Conservation (phyloP, 2,329 filamentous ascomycete genomes). For the Claviceps pazoutovae region DNA sequence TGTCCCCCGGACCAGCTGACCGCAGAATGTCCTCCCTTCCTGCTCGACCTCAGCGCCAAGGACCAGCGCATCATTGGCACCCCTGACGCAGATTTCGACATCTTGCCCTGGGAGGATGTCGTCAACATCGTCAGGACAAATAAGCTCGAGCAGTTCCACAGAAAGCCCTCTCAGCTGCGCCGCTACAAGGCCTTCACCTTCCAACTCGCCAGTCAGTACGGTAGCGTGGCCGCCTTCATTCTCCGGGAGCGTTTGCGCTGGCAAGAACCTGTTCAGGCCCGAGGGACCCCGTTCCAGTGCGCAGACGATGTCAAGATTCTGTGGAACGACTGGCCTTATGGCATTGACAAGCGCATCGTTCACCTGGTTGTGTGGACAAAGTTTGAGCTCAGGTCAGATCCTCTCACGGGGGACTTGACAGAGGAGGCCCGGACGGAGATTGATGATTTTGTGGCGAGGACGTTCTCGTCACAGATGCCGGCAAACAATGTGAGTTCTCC, state of each 20-base stretch:
- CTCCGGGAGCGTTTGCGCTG: slow-evolving; percentile 57
- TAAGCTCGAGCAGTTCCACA: slow-evolving; percentile 61
- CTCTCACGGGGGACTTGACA: slow-evolving; percentile 51
- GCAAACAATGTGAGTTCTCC: slow-evolving; percentile 36
- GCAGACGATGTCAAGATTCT: slow-evolving; percentile 56
- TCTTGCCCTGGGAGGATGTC: slow-evolving; percentile 57
- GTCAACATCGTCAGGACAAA: slow-evolving; percentile 48
- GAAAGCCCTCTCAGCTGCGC: slow-evolving; percentile 63
- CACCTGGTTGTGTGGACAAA: slow-evolving; percentile 92
- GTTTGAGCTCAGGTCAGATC: slow-evolving; percentile 61
- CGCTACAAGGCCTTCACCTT: slow-evolving; percentile 60
- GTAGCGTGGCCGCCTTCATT: slow-evolving; percentile 67
- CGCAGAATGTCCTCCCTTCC: slow-evolving; percentile 55
- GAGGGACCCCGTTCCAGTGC: slow-evolving; percentile 26
- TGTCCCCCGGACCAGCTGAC: slow-evolving; percentile 49
- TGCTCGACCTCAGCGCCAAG: slow-evolving; percentile 49
- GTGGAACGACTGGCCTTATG: slow-evolving; percentile 91
- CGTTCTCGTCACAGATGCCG: slow-evolving; percentile 44
- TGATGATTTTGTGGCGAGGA: slow-evolving; percentile 53
- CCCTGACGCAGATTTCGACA: slow-evolving; percentile 49
- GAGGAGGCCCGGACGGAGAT: slow-evolving; percentile 48
- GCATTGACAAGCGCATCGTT: slow-evolving; percentile 60
- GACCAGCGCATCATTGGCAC: slow-evolving; percentile 57
- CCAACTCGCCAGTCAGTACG: slow-evolving; percentile 50
- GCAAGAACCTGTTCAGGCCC: slow-evolving; percentile 30